Base-by-base conservation (phyloP, 2,329 filamentous ascomycete species). In the Trichophyton rubrum region DNA sequence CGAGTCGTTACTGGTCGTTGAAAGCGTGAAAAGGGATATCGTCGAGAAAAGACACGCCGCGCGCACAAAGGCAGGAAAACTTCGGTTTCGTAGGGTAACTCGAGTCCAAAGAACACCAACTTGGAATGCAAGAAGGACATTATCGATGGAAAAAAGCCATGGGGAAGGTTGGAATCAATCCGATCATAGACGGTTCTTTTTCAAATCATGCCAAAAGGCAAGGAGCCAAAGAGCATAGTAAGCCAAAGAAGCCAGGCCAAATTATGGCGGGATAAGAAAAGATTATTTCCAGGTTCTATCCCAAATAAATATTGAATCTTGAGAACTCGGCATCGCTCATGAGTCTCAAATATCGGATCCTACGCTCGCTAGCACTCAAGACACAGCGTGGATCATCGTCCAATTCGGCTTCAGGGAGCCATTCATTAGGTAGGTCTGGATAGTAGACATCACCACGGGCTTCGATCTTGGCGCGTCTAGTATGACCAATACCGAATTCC, bases 351-450 rank as follows among this genome's bases (percentile, higher is more conserved):
- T 70, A 71, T 57, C 74, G 65, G 62, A 72, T 57, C 47, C 67
- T 67, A 22, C 73, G 64, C 66, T 76, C 73, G 24, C 68, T 65
- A 38, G 63, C 63, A n/a, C 67, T 70, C 43, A 73, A 53, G 33
- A 71, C 63, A 62, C 74, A 75, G 53, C 73, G 67, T 15, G 67
- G 64, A 62, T 76, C 74, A 8, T 66, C 66, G 27, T 71, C 69
- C 60, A 76, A 63, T 17, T 69, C 68, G 7, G 62, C 60, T 60
- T 75, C 73, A 1, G 61, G 64, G 40, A 71, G 27, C 73, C 73
- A 76, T 61, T 76, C 74, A 59, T 71, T 70, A 30, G 73, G 72
- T 40, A 71, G 60, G 55, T 72, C 72, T 3, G 68, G 64, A 40
- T 63, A 63, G 57, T 66, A 68, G 15, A 60, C 40, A 38, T 66